Base-by-base conservation (phyloP, 2,329 filamentous ascomycete genomes). In the Fonsecaea pugnacius region DNA sequence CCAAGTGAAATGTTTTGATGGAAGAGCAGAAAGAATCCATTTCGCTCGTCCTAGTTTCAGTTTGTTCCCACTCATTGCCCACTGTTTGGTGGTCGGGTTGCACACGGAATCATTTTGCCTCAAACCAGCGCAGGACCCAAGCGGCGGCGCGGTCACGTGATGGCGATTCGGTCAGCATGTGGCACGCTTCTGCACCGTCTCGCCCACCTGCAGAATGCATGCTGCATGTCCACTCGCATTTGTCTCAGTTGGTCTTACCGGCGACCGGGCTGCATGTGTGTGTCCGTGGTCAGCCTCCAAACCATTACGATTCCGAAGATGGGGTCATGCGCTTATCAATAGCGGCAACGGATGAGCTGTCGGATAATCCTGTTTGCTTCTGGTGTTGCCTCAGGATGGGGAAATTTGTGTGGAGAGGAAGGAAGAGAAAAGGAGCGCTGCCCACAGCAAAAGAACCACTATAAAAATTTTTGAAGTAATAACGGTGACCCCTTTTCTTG, bases 171-270 rank as follows among this genome's bases (percentile, higher is more conserved):
- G 38, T 50, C 56, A 59, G 56, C 38, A 30, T 48, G 18, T 18
- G 43, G 54, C 40, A 30, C n/a, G 54, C 36, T 46, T 36, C 18
- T 59, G 57, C 57, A 32, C 43, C 32, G 43, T 35, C 14, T 33
- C 50, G 43, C 57, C 52, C 57, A 59, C 57, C 32, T 40, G 57
- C 57, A 59, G 57, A 16, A 12, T 59, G 30, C 16, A 30, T 59
- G 40, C 57, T 59, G 57, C 57, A 59, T 59, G 16, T 40, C 40
- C 40, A 58, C 9, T 24, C 40, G 43, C 57, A 40, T 30, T 52
- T 59, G 57, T 59, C 57, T 59, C 57, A 59, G 30, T 59, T 59
- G 43, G 57, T 52, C 55, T 54, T 53, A 51, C 53, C 61, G 36
- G 61, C 50, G 30, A 24, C 61, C 61, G 61, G 51, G 27, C 27